Base-by-base conservation (phyloP, 2,329 filamentous ascomycete genomes). In the Penicillium sp. region DNA sequence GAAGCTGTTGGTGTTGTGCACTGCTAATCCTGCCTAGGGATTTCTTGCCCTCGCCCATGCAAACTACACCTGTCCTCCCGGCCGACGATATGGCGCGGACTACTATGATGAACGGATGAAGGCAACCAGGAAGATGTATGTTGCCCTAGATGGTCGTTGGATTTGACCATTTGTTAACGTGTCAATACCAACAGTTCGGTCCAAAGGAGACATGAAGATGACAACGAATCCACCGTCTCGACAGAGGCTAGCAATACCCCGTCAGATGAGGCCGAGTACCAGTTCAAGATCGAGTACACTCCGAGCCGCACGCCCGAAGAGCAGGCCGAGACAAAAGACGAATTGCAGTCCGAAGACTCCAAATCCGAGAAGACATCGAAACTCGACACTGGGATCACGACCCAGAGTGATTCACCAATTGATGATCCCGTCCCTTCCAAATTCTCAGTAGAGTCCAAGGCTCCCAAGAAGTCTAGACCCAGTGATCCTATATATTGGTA, bases 91-190 rank as follows among this genome's bases (percentile, higher is more conserved):
- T 69, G 79, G 80, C 14, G 70, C 76, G 35, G 79, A 82, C 52
- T 80, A 77, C 60, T 82, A 81, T 57, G 80, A 82, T 66, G 76
- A 77, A 46, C 70, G 80, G 31, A 82, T 81, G 80, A 79, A 81
- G 63, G 78, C 79, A 16, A 74, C 68, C 22, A 69, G 70, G 56
- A 75, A 65, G 56, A 70, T 78, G 77, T 79, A 68, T 39, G 55
- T 22, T 9, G 4, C 1, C 22, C 11, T 35, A 11, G 9, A 51
- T 39, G 21, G 48, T 14, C 31, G 8, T 16, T 54, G 8, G 13
- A 3, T 6, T 44, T 46, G 22, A 24, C n/a, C n/a, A 35, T 8
- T 33, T 24, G 21, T 47, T 65, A 35, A 63, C 43, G 14, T 7
- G 14, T 49, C 16, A 33, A 19, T 45, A 29, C 42, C 4, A 47